Conservation (phyloP, 2,329 filamentous ascomycete species). For the Colletotrichum tanaceti region DNA sequence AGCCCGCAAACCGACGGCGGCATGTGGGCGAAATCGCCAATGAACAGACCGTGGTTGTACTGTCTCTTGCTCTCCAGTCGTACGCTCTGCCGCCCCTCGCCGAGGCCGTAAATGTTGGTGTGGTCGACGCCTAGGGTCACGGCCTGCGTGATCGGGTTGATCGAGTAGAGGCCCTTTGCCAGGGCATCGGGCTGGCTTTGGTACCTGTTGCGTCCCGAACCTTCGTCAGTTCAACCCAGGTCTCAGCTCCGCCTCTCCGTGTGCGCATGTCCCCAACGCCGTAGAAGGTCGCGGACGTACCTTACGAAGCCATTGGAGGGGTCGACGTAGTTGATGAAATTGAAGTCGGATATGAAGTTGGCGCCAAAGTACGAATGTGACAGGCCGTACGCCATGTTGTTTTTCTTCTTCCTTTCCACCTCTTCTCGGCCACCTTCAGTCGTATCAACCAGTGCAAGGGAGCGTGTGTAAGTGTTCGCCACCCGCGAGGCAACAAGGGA, state of each 20-base stretch:
- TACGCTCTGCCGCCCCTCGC: constrained; percentile 67
- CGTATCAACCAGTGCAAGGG: background rate
- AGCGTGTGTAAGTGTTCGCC: constrained; percentile 6
- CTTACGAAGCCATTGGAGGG: constrained; percentile 75
- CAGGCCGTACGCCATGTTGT: constrained; percentile 52
- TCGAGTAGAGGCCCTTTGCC: constrained; percentile 54
- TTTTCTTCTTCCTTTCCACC: background rate
- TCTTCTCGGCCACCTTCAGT: background rate
- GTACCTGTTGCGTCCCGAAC: constrained; percentile 50
- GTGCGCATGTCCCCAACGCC: background rate
- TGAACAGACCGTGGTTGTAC: constrained; percentile 75
- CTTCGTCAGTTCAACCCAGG: background rate
- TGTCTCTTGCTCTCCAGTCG: constrained; percentile 72
- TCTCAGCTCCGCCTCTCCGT: background rate
- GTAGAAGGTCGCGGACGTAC: constrained; percentile 56
- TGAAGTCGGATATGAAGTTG: constrained; percentile 60
- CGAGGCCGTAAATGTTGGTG: constrained; percentile 50
- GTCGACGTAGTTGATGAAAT: constrained; percentile 64
- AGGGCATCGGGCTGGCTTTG: constrained; percentile 56
- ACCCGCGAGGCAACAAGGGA: background rate
- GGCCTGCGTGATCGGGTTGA: constrained; percentile 54
- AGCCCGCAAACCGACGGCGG: constrained; percentile 75
- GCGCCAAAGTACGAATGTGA: constrained; percentile 56
- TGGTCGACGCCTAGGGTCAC: constrained; percentile 61
- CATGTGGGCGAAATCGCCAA: constrained; percentile 80